phyloP scores from a whole-genome alignment of 176 grass and related monocot genomes.

The Carex parvula region DNA sequence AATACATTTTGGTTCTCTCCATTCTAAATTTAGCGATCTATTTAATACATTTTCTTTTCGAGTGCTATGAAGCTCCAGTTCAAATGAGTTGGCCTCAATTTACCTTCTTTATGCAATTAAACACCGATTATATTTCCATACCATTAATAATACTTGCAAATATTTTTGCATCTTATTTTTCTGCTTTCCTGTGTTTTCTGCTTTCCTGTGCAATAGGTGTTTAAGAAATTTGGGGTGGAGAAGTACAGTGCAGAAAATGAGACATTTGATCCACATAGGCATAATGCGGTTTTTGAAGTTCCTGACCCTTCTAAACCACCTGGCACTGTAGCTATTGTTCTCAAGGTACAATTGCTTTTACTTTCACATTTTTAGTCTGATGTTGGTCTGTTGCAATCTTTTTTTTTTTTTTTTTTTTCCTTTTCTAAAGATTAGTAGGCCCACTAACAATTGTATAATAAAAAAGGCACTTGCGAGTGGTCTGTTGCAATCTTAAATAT shows the following conservation, averaged over 20 bases:
- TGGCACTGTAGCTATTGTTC: constrained; percentile 34
- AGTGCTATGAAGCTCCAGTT: background rate
- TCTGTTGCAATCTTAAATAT: background rate
- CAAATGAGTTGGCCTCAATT: background rate
- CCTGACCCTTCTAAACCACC: constrained; percentile 38
- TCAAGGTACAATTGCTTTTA: constrained; percentile 33
- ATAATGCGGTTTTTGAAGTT: constrained; percentile 39
- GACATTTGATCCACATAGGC: constrained; percentile 35
- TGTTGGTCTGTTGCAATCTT: background rate
- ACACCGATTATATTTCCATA: background rate
- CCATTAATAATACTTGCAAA: background rate
- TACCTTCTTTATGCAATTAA: background rate
- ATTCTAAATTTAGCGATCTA: background rate
- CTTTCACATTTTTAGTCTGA: too few relatives aligned
- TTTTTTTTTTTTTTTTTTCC: too few relatives aligned
- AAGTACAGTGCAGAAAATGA: constrained; percentile 36
- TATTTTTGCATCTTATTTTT: background rate
- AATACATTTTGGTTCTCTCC: background rate
- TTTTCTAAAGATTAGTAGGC: too few relatives aligned
- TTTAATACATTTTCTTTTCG: background rate
- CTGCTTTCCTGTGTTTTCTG: background rate
- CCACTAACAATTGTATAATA: too few relatives aligned
- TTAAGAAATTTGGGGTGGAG: constrained; percentile 36
- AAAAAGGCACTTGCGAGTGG: background rate
- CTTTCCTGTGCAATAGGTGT: constrained; percentile 27